Conservation (phyloP, 176 grass and related monocot species). For the Ampelocalamus luodianensis region DNA sequence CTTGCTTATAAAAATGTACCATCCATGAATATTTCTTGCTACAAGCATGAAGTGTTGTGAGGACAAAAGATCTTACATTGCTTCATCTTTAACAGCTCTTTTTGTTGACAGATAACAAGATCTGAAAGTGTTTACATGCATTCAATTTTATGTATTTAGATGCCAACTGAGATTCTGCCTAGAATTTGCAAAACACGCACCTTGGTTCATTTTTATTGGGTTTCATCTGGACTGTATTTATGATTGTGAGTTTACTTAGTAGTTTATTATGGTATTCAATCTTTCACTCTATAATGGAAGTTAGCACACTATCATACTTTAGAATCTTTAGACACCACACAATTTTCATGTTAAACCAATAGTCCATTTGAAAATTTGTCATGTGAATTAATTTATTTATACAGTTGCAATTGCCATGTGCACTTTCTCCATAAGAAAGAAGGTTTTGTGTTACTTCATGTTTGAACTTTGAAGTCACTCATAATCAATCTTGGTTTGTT, state of each 20-base stretch:
- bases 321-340: background rate
- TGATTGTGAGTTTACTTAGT: background rate
- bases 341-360: background rate
- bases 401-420: background rate
- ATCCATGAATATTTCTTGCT: background rate
- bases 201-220: background rate
- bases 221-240: conserved; percentile 6
- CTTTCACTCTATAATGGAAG: background rate
- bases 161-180: background rate
- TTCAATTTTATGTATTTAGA: conserved; percentile 10
- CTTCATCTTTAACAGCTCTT: background rate
- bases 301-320: background rate
- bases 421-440: background rate
- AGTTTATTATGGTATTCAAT: background rate
- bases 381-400: background rate
- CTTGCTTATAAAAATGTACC: background rate
- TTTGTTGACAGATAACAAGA: background rate
- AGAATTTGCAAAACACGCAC: background rate
- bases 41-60: conserved; percentile 6
- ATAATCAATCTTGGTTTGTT: background rate
- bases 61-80: background rate
- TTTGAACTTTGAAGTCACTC: background rate
- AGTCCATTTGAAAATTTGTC: background rate
- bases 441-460: background rate
- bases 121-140: background rate